Evolutionary conservation across 768 basidiomycete species (phyloP), one percentile per base, ranked within the genome.

Genomic region (Leucosporidium yakuticum): DNA sequence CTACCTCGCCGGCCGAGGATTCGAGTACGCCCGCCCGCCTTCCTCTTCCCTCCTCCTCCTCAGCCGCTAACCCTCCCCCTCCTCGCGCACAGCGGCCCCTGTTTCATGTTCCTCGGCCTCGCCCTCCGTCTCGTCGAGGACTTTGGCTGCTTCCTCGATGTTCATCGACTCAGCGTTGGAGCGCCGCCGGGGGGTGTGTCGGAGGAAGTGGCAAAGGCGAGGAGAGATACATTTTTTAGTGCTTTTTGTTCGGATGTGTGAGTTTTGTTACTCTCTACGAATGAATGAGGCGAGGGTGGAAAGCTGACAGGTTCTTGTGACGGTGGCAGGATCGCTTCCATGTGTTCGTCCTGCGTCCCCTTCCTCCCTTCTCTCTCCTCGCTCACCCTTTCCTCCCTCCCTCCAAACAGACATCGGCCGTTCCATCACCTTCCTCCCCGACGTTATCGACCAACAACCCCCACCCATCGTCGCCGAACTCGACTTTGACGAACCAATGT

Each of bases 141-240:
- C 57, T 70, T 70, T 21, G 69, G 69, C 9, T 54, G 59, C n/a
- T 62, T 67, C 31, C 65, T 70, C 49, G 65, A 11, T 31, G 21
- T 20, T 56, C 39, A 44, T 44, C 39, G 39, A 44, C 39, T 44
- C 2, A 44, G 11, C 17, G 39, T 44, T 7, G 39, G 39, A 44
- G 39, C 39, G 6, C 39, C 39, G 6, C 39, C 39, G 6, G 39
- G 39, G 2, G 39, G 39, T 12, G 39, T 44, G 8, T 44, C 39
- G 39, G 39, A 44, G 39, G 39, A 44, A 44, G 39, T 44, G 39
- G 39, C 39, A 15, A 44, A 8, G 39, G 39, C 39, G 39, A 44
- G 39, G 39, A 44, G 39, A 15, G 39, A 44, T 15, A 44, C 39
- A 15, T 44, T 44, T 15, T 44, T 44, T 15, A 44, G 39, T 15